Base-by-base conservation (phyloP, 1,284 basidiomycete genomes). In the Fomitopsis betulina region DNA sequence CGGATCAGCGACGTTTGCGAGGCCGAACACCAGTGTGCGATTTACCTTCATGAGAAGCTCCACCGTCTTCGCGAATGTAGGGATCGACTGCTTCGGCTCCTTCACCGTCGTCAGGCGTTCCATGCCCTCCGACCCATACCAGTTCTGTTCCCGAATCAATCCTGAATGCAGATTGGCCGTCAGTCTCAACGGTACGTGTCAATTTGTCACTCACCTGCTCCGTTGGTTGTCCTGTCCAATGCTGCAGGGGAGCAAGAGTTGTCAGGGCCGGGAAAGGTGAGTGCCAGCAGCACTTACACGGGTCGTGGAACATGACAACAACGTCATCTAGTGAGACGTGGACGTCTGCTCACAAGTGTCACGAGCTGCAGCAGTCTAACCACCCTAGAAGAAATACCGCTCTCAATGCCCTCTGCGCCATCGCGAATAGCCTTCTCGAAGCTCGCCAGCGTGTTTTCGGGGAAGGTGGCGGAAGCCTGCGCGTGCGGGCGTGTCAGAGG, bases 231-330 rank as follows among this genome's bases (percentile, higher is more conserved):
- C 64, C 89, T 77, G 58, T 81, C 78, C 62, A 91, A 73, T 52
- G 78, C 89, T 91, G 67, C 32, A 32, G 21, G 58, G 13, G 23
- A 57, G 47, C n/a, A 23, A 17, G 5, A 21, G 57, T 35, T 45
- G 61, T 42, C 25, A 60, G 64, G 66, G 57, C 55, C 35, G 40
- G 57, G 33, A 54, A 51, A 49, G 27, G 21, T 27, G 25, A 13
- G 9, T 5, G 21, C 13, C 60, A 52, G 38, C 13, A 38, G 58
- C 35, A 70, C 85, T 68, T 65, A 89, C 89, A 84, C 12, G 93
- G 91, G 74, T 98, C 96, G 72, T 98, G 95, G 75, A 96, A 97
- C 93, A 98, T 95, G 61, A 98, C 75, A 52, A 98, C 90, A 53
- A 94, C 86, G 67, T 88, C 81, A 77, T 98, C 96, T 64, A 82